Evolutionary conservation across 768 basidiomycete species (phyloP).

Genomic region (Leccinum rimulosum): DNA sequence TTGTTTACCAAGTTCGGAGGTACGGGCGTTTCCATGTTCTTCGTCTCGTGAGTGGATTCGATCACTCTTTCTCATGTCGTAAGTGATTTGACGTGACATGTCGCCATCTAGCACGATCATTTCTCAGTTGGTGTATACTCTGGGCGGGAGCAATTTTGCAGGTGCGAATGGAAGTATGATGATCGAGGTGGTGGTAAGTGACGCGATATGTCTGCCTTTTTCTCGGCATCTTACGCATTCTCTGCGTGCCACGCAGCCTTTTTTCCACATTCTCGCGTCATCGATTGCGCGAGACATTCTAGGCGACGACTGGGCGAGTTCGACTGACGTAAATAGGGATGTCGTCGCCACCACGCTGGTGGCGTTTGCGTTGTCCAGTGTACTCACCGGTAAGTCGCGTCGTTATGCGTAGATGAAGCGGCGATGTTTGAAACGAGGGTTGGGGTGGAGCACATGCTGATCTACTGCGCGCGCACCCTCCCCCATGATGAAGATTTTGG

Average conservation of each 20-base stretch:
- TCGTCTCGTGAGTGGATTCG: conserved; percentile 58
- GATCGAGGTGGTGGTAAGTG: conserved; percentile 92
- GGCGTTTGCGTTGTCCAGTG: conserved; percentile 81
- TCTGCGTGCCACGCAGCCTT: conserved; percentile 55
- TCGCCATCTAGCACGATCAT: conserved; percentile 54
- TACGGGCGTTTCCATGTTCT: conserved; percentile 95
- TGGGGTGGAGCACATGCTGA: not conserved
- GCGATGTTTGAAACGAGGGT: not conserved
- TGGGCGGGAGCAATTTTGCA: conserved; percentile 86
- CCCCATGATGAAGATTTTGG: conserved; percentile 1
- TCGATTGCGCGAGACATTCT: conserved; percentile 65
- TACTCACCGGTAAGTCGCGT: conserved; percentile 69
- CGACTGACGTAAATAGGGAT: conserved; percentile 61
- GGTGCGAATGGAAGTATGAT: conserved; percentile 96
- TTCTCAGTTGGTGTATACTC: conserved; percentile 79
- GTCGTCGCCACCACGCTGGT: conserved; percentile 92
- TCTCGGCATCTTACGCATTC: not conserved
- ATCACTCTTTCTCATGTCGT: not conserved
- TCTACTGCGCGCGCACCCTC: not conserved
- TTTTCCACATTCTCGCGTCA: conserved; percentile 89
- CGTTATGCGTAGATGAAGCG: not conserved
- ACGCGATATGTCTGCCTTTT: not conserved
- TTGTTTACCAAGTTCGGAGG: conserved; percentile 80
- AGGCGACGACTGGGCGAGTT: conserved; percentile 22
- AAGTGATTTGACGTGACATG: not conserved